Conservation (phyloP, 805 yeast genomes). For the Candida lessepsii region DNA sequence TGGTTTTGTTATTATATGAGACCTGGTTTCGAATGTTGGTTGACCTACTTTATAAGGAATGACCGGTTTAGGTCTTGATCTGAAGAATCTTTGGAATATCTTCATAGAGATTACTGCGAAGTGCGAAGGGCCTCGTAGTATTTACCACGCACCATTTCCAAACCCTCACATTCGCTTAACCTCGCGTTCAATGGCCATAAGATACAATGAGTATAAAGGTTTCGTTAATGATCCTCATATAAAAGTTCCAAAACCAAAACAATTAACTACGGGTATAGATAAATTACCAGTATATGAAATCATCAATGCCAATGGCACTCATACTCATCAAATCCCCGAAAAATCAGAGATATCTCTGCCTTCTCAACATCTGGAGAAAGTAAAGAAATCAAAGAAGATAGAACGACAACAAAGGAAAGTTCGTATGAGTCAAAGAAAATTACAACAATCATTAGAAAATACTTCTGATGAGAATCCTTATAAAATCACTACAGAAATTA, state of each 20-base stretch:
- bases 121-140: not conserved
- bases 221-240: conserved; percentile 10
- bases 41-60: conserved; percentile 65
- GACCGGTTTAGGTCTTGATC: conserved; percentile 24
- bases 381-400: conserved; percentile 7
- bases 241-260: conserved; percentile 5
- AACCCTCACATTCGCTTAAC: too few species aligned
- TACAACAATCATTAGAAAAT: not conserved
- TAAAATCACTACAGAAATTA: conserved; percentile 18
- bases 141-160: too few species aligned
- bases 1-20: conserved; percentile 59
- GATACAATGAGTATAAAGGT: conserved; percentile 16
- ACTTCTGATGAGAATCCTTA: conserved; percentile 13
- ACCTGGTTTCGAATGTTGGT: conserved; percentile 83
- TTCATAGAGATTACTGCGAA: not conserved
- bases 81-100: conserved; percentile 3
- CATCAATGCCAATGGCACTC: not conserved
- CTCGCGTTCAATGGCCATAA: conserved; percentile 11
- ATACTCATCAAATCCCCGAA: too few species aligned
- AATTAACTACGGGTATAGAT: conserved; percentile 15
- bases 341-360: too few species aligned
- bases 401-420: conserved; percentile 11
- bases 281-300: conserved; percentile 6
- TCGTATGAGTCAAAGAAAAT: conserved; percentile 10
- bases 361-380: not conserved